Evolutionary conservation across 345 rosid genomes (phyloP).

Genomic region (Boechera retrofracta): DNA sequence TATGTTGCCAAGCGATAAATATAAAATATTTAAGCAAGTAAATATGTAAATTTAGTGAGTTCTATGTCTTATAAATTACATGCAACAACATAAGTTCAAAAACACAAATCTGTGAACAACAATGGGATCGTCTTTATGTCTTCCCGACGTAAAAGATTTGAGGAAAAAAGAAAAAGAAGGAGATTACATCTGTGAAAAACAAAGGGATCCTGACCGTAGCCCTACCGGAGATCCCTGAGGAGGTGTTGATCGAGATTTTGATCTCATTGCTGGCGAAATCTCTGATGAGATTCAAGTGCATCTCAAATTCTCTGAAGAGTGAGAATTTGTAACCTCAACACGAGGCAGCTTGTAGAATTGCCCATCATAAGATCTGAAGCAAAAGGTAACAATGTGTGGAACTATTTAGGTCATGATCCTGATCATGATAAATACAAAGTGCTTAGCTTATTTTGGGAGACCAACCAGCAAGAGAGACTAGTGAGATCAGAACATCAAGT

Average conservation of each 20-base stretch:
- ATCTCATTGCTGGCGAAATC: neutral
- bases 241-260: neutral
- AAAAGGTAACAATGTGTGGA: neutral
- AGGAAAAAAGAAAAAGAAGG: no score
- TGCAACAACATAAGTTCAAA: no score
- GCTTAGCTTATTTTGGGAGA: neutral
- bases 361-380: neutral
- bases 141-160: neutral
- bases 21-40: no score
- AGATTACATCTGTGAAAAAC: neutral
- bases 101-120: no score
- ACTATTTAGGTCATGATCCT: neutral
- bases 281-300: neutral
- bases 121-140: no score
- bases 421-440: conserved; percentile 25
- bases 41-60: no score
- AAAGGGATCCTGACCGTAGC: neutral
- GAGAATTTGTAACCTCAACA: neutral
- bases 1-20: no score
- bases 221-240: neutral
- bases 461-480: neutral
- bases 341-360: neutral
- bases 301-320: neutral
- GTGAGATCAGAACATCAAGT: neutral
- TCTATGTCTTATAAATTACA: no score